Base-by-base conservation (phyloP, 768 basidiomycete species). In the Russula sp. region DNA sequence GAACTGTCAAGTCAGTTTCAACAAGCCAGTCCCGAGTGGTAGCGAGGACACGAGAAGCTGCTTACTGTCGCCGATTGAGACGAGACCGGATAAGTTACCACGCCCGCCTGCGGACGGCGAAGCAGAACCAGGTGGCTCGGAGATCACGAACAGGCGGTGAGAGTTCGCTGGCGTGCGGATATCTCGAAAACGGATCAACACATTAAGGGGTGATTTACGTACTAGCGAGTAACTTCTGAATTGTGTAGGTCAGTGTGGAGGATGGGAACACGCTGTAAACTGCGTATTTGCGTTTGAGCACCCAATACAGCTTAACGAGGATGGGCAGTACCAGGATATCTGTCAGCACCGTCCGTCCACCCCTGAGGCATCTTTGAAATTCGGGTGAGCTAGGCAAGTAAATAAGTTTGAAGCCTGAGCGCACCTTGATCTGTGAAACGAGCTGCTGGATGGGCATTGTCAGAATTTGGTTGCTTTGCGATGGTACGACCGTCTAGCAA, bases 191-290 rank as follows among this genome's bases (percentile, higher is more conserved):
- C 13, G 34, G 32, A 35, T 9, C 48, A 13, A 58, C 35, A 50
- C 44, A 47, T 9, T 32, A 11, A 27, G n/a, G 7, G 10, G 27
- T 48, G 42, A 52, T 37, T 27, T n/a, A 79, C 88, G 66, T 70
- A 92, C 90, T 93, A 2, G 91, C 89, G 27, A 93, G 80, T 9
- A 92, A 77, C 71, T 92, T 93, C 73, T 91, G 82, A 59, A 91
- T 84, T 0, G 88, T 84, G 72, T 85, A 89, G 13, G 79, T 78
- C 4, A 92, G 77, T 7, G 83, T 79, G 68, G 79, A 87, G 49
- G 79, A 82, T 0, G 86, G 82, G 35, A 81, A 77, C 22, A 91
- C 87, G 55, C 88, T 88, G 71, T 91, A 93, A 0, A 91, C 91
- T 88, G 72, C 2, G 44, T 35, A 9, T 7, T 32, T 31, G 63